Base-by-base conservation (phyloP, 202 grass and related monocot species). In the Setaria viridis region DNA sequence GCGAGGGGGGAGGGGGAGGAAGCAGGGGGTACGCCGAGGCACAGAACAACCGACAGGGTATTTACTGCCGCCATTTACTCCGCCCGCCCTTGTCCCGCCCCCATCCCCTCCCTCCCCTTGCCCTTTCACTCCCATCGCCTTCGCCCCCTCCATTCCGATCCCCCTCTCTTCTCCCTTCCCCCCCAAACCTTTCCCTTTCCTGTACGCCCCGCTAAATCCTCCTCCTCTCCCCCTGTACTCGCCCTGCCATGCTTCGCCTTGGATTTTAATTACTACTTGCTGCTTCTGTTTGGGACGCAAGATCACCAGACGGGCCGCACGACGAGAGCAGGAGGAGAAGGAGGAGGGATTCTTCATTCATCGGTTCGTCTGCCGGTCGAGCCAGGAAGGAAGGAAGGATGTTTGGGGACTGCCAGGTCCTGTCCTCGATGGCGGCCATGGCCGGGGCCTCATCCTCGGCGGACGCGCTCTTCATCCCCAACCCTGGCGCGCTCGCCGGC, bases 391-490 rank as follows among this genome's bases (percentile, higher is more conserved):
- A 9, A 57, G 7, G 35, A 33, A 90, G 48, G 55, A 99, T 99
- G 94, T 99, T 97, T 53, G 97, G 94, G 83, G 97, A 99, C 88
- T 99, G 97, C 71, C 97, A 99, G 84, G 94, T 99, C 17, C 84
- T 97, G 74, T 91, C 97, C 7, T 92, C 94, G 34, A 92, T 95
- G 86, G 84, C 89, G 42, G 84, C 67, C 80, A 86, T 87, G 89
- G 76, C 85, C 4, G 70, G 76, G 35, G 81, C 77, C 11, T 81
- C 85, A 20, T 81, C 89, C 49, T 88, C 97, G 10, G 77, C 88
- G 47, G 97, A 97, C 72, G 90, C 90, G 62, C 87, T 99, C 85
- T 99, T 99, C 88, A 87, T 91, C 71, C 85, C 77, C 70, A 78
- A 88, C 81, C 93, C 89, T 5, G 68, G 80, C 89, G 84, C 93